phyloP scores from a whole-genome alignment of 352 stramenopile species.

The Aphanomyces euteiches region DNA sequence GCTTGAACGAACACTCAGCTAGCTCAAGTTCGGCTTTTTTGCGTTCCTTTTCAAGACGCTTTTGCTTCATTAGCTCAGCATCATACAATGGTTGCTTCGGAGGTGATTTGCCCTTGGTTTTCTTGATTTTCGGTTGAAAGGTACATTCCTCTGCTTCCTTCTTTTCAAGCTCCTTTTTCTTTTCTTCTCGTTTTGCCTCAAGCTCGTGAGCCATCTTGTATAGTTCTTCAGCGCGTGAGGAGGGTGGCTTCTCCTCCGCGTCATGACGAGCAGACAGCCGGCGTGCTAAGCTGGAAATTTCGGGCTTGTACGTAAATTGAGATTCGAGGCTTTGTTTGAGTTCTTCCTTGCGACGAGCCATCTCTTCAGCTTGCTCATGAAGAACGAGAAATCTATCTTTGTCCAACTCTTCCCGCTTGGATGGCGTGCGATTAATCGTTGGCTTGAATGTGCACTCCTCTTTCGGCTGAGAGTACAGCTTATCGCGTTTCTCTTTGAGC shows the following conservation, averaged over 20 bases:
- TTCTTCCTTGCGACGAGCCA: constrained; percentile 17
- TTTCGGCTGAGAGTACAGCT: constrained; percentile 5
- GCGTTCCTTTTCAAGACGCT: constrained; percentile 57
- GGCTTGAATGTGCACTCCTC: constrained; percentile 31
- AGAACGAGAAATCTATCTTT: constrained; percentile 24
- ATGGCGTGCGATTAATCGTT: constrained; percentile 21
- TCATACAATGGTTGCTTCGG: constrained; percentile 65
- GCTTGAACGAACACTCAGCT: constrained; percentile 55
- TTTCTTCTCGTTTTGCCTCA: constrained; percentile 65
- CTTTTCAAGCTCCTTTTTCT: constrained; percentile 53
- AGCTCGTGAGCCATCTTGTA: constrained; percentile 67
- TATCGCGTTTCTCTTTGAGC: constrained; percentile 28
- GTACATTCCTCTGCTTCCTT: constrained; percentile 59
- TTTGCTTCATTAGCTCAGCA: constrained; percentile 63
- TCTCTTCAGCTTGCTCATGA: constrained; percentile 26
- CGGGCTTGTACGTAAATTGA: constrained; percentile 26
- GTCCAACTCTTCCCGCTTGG: constrained; percentile 5
- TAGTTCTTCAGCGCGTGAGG: constrained; percentile 46
- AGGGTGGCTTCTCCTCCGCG: neutral
- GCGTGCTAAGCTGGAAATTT: constrained; percentile 26
- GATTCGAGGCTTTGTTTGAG: constrained; percentile 17
- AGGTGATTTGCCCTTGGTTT: constrained; percentile 46
- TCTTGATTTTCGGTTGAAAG: constrained; percentile 75
- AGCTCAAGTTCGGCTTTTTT: constrained; percentile 69
- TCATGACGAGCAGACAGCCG: constrained; percentile 17